A percentile compares a stretch with the other conserved stretches of the same genome.
These are phyloP conservation scores for Mycena venus DNA, from an alignment of 768 basidiomycete species.

Conservation along the genomic window DNA sequence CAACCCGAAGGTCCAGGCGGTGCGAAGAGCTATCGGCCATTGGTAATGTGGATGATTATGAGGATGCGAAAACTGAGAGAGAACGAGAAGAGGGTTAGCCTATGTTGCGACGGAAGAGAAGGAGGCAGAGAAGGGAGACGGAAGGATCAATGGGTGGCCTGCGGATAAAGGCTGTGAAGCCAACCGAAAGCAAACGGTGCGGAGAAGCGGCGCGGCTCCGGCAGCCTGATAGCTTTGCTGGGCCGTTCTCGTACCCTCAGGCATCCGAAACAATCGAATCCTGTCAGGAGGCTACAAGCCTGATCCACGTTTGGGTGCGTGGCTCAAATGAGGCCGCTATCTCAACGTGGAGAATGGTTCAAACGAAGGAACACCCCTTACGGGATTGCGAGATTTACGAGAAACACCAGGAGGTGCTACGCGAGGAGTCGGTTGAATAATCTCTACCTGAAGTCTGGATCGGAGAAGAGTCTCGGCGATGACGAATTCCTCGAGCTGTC, in stretches of 20 bases:
- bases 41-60: conserved; percentile 31
- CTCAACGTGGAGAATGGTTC: too few species aligned
- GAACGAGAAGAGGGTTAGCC: not conserved
- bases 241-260: not conserved
- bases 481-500: too few species aligned
- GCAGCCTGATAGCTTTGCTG: conserved; percentile 2
- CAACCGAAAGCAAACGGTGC: not conserved
- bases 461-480: too few species aligned
- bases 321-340: conserved; percentile 17
- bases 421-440: too few species aligned
- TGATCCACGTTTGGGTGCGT: conserved; percentile 15
- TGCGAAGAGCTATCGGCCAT: conserved; percentile 83
- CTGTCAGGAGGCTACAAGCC: not conserved
- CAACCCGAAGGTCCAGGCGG: conserved; percentile 89
- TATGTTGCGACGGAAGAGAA: not conserved
- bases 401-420: too few species aligned
- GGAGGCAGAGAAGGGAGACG: not conserved
- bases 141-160: conserved; percentile 23
- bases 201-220: not conserved
- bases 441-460: too few species aligned
- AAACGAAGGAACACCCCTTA: too few species aligned
- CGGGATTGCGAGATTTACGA: too few species aligned
- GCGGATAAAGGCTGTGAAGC: conserved; percentile 3
- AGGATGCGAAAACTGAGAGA: conserved; percentile 11
- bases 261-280: not conserved